Conservation (phyloP, 345 rosid species). For the Acer yangbiense region DNA sequence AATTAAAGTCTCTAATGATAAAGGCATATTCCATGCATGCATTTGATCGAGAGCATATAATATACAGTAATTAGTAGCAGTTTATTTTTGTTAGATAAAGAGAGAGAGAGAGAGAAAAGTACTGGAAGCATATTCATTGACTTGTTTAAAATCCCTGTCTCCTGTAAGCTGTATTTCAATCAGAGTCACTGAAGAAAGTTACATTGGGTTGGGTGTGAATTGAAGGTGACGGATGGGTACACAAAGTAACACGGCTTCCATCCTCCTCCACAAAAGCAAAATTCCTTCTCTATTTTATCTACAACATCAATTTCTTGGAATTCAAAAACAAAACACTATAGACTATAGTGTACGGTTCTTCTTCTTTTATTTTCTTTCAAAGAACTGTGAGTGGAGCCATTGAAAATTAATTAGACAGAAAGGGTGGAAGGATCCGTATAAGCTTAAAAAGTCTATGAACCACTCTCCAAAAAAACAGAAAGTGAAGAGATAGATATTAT, state of each 20-base stretch:
- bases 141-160: constrained; percentile 21
- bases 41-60: neutral
- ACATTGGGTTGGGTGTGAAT: constrained; percentile 28
- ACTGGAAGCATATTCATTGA: constrained; percentile 20
- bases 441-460: constrained; percentile 16
- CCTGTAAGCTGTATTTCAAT: constrained; percentile 4
- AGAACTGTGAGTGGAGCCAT: constrained; percentile 24
- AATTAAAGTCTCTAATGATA: too few species aligned
- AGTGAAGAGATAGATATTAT: neutral
- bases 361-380: constrained; percentile 1
- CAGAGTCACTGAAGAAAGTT: constrained; percentile 11
- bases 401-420: constrained; percentile 18
- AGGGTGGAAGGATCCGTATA: constrained; percentile 5
- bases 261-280: neutral
- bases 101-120: neutral
- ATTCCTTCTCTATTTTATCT: neutral
- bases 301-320: constrained; percentile 12
- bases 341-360: neutral
- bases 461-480: constrained; percentile 18
- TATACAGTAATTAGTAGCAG: neutral
- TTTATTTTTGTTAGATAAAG: neutral
- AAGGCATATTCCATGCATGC: neutral
- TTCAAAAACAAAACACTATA: constrained; percentile 1
- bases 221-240: constrained; percentile 29
- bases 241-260: too few species aligned